Percentiles rank a stretch among this genome's conserved stretches.
Conservation (phyloP, 2,329 filamentous ascomycete genomes). For the Phaeosphaeriaceae sp. region DNA sequence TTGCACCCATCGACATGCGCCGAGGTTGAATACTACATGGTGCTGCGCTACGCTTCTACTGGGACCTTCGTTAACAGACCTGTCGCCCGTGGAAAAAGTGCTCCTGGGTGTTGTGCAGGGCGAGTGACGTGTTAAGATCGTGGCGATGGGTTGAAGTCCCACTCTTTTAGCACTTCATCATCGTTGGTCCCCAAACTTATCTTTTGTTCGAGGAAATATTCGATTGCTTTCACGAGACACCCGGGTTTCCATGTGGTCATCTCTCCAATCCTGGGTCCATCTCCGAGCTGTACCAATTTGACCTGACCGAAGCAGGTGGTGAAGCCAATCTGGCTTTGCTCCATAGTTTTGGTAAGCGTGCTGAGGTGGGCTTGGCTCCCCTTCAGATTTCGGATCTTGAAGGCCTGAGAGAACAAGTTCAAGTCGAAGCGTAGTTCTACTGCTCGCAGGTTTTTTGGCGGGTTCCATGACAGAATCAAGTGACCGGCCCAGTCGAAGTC, state of each 20-base stretch:
- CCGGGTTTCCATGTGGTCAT: background rate
- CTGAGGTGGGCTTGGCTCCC: background rate
- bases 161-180: background rate
- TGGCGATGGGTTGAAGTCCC: background rate
- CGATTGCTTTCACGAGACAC: background rate
- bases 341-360: background rate
- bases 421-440: background rate
- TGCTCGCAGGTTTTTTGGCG: background rate
- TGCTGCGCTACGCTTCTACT: no score
- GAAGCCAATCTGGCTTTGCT: background rate
- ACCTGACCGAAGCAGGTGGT: background rate
- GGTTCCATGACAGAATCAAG: background rate
- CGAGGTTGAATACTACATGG: no score
- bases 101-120: no score
- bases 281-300: background rate
- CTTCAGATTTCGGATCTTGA: background rate
- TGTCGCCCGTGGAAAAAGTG: no score
- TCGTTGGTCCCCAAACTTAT: background rate
- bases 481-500: no score
- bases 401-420: background rate
- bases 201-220: background rate
- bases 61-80: no score
- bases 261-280: background rate
- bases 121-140: background rate
- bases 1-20: no score